Evolutionary conservation across 345 rosid genomes (phyloP).

Genomic region (Salix exigua): DNA sequence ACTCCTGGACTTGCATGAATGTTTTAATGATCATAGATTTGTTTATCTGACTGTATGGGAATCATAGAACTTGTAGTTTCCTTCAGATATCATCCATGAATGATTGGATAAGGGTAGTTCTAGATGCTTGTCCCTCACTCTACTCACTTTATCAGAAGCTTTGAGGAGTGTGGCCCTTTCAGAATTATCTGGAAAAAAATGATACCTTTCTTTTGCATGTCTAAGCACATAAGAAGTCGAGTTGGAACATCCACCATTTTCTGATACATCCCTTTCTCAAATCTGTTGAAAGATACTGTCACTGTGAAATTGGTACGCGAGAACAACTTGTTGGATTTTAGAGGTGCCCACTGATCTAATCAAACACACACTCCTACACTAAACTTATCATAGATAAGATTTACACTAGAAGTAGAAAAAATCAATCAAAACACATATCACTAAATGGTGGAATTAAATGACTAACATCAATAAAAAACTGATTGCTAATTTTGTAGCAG

Average conservation of each 20-base stretch:
- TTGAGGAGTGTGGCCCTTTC: background rate
- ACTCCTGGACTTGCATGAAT: background rate
- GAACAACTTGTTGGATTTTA: too few relatives aligned
- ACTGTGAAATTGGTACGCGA: background rate
- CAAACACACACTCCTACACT: too few relatives aligned
- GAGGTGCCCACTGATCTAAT: too few relatives aligned
- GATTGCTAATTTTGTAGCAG: too few relatives aligned
- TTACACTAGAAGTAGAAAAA: too few relatives aligned
- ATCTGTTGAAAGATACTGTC: background rate
- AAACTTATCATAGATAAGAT: too few relatives aligned
- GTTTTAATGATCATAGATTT: background rate
- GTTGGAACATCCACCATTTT: background rate
- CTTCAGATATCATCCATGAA: background rate
- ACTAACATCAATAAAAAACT: too few relatives aligned
- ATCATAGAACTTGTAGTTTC: background rate
- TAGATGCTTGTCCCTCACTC: background rate
- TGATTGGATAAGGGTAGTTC: background rate
- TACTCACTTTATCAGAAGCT: background rate
- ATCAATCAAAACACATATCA: too few relatives aligned
- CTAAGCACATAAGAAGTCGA: background rate
- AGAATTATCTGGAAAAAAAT: background rate
- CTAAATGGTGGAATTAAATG: too few relatives aligned
- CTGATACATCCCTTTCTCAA: background rate
- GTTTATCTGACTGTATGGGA: background rate
- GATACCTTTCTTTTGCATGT: background rate